Percentiles rank a stretch among this genome's conserved stretches.
These are phyloP conservation scores for Trametes gibbosa DNA, from an alignment of 768 basidiomycete genomes.

Conservation along the genomic window DNA sequence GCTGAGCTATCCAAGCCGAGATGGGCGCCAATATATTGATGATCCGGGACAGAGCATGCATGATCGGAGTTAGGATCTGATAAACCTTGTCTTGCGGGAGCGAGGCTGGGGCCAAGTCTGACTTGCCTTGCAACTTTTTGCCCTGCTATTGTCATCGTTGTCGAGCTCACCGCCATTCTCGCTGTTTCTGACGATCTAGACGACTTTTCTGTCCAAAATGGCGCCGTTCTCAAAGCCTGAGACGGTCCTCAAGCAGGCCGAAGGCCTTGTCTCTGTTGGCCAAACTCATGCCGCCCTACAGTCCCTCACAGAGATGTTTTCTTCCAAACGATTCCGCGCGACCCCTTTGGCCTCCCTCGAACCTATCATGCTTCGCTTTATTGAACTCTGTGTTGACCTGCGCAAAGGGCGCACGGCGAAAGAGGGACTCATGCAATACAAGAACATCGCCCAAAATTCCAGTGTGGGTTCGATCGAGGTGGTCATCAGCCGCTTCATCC, in stretches of 20 bases:
- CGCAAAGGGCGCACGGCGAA: constrained; percentile 92
- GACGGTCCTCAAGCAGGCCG: constrained; percentile 89
- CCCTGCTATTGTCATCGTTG: neutral
- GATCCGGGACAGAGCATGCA: neutral
- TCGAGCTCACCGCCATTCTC: constrained; percentile 1
- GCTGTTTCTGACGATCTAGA: constrained; percentile 9
- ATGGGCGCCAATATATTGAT: neutral
- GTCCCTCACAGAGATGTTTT: constrained; percentile 88
- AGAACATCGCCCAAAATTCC: constrained; percentile 94
- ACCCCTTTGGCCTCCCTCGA: constrained; percentile 87
- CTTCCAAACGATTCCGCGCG: constrained; percentile 89
- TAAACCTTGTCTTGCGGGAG: constrained; percentile 1
- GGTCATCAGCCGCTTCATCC: constrained; percentile 85
- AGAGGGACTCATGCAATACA: constrained; percentile 95
- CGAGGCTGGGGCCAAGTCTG: constrained; percentile 10
- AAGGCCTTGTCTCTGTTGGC: constrained; percentile 89
- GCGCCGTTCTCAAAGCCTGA: constrained; percentile 90
- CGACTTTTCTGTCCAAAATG: constrained; percentile 42
- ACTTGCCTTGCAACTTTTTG: constrained; percentile 13
- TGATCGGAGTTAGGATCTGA: constrained; percentile 2
- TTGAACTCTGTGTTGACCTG: constrained; percentile 95
- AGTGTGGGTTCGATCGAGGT: constrained; percentile 89
- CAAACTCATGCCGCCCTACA: constrained; percentile 89
- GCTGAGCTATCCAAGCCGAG: no score
- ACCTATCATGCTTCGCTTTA: constrained; percentile 93